Conservation (phyloP, 768 basidiomycete genomes). For the Nidularia pulvinata region DNA sequence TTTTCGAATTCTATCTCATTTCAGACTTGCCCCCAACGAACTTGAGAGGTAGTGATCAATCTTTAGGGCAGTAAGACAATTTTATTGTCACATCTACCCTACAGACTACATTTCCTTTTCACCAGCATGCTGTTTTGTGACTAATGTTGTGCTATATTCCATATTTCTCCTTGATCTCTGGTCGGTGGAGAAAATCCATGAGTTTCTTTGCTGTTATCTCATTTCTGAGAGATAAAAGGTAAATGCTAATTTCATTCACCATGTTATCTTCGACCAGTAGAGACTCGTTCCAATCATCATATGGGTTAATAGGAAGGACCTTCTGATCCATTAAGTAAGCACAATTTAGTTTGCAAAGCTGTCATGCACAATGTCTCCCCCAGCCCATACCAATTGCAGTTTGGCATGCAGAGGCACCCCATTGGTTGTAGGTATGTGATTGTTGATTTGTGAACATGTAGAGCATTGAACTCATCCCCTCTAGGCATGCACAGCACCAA, state of each 20-base stretch:
- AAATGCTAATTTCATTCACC: constrained; percentile 15
- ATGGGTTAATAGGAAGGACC: constrained; percentile 21
- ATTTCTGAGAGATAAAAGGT: constrained; percentile 18
- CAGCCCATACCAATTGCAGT: constrained; percentile 12
- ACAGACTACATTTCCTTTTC: too few species aligned
- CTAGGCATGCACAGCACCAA: constrained; percentile 8
- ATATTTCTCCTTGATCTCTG: constrained; percentile 7
- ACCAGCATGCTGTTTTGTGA: constrained; percentile 13
- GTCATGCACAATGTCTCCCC: constrained; percentile 10
- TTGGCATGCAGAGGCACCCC: constrained; percentile 15
- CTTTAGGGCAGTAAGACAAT: too few species aligned
- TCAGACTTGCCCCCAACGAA: too few species aligned
- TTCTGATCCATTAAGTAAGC: constrained; percentile 12
- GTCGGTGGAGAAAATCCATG: constrained; percentile 13
- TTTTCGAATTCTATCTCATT: too few species aligned
- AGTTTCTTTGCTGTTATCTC: constrained; percentile 17
- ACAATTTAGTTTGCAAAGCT: constrained; percentile 8
- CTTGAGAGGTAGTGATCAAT: too few species aligned
- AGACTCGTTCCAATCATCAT: constrained; percentile 23
- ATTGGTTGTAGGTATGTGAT: constrained; percentile 12
- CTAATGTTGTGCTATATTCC: constrained; percentile 12
- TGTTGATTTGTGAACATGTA: constrained; percentile 8
- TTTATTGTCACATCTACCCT: too few species aligned
- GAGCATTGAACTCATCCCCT: constrained; percentile 15
- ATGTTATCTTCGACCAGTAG: constrained; percentile 27